Evolutionary conservation across 2,329 filamentous ascomycete genomes (phyloP), one percentile per base, ranked within the genome.

Genomic region (Claviceps maximensis): DNA sequence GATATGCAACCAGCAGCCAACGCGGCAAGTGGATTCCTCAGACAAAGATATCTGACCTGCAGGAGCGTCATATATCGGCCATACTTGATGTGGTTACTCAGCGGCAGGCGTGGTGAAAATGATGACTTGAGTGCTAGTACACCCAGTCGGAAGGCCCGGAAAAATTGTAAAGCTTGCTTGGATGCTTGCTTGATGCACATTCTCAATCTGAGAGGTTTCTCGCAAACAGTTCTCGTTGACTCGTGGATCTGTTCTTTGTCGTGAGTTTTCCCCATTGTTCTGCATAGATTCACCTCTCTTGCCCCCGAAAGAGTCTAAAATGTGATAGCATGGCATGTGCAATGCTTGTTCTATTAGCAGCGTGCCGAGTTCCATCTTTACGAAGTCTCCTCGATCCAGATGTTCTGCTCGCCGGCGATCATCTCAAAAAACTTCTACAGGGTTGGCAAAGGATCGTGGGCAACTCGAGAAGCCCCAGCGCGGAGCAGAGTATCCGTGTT

Each of bases 231-330:
- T 0, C 60, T 78, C 36, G 69, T 78, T 1, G 75, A 78, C 57
- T 76, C 74, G 0, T 78, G 75, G 75, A 77, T 78, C 23, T 78
- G 75, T 47, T 74, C 74, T 0, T 58, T 78, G 0, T 77, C 74
- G 74, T 77, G 62, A 60, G 72, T 67, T 3, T 5, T 25, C 21
- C 19, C 42, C 19, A 19, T 29, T 41, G 23, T 41, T 1, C n/a
- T 10, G 47, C 6, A 36, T 33, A n/a, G 21, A 31, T 23, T 42
- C 2, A 2, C 15, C 3, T 44, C 15, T 8, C 25, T 21, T 44
- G 41, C 10, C 2, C 19, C n/a, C 8, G 21, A 25, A 27, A 45
- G 9, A 27, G 15, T 13, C 17, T 23, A 46, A 27, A 6, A 27
- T 15, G 25, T n/a, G 2, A 3, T 15, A 74, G 73, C 0, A 76